phyloP scores from a whole-genome alignment of 768 basidiomycete genomes.

The Pulveroboletus sp. region DNA sequence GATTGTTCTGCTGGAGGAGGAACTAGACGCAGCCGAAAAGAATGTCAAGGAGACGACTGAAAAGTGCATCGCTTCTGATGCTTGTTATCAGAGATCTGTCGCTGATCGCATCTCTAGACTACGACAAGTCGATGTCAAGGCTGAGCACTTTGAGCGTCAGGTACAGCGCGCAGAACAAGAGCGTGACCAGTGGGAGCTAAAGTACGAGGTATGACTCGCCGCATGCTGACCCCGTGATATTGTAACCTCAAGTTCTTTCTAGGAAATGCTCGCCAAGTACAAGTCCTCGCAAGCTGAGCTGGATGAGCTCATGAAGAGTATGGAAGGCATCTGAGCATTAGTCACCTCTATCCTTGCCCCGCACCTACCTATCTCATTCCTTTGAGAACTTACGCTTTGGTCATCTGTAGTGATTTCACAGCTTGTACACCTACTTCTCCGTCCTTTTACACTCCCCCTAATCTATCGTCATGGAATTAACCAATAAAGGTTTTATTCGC shows the following conservation, averaged over 20 bases:
- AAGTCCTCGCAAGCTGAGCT: slow-evolving; percentile 71
- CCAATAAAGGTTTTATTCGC: slow-evolving; percentile 7
- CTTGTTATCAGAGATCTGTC: slow-evolving; percentile 12
- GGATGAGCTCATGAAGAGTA: slow-evolving; percentile 72
- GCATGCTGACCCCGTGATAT: background rate
- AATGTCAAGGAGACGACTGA: slow-evolving; percentile 94
- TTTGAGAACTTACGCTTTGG: slow-evolving; percentile 4
- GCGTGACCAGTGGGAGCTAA: slow-evolving; percentile 90
- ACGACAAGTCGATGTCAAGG: slow-evolving; percentile 95
- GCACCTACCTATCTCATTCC: slow-evolving; percentile 4
- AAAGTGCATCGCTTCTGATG: slow-evolving; percentile 57
- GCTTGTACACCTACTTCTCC: slow-evolving; percentile 20
- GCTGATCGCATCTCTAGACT: slow-evolving; percentile 49
- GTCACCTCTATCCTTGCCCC: background rate
- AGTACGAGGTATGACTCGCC: slow-evolving; percentile 72
- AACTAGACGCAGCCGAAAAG: slow-evolving; percentile 94
- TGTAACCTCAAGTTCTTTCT: slow-evolving; percentile 13
- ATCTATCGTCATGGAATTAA: slow-evolving; percentile 17
- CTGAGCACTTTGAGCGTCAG: slow-evolving; percentile 96
- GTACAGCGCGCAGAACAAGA: slow-evolving; percentile 84
- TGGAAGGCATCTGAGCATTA: slow-evolving; percentile 59
- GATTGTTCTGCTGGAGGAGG: slow-evolving; percentile 89
- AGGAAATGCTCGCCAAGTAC: slow-evolving; percentile 75
- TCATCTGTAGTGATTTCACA: slow-evolving; percentile 16
- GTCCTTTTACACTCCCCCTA: slow-evolving; percentile 19